A percentile compares a stretch with the other conserved stretches of the same genome.
Evolutionary conservation across 306 rosid genomes (phyloP).

Genomic region (Quercus variabilis): DNA sequence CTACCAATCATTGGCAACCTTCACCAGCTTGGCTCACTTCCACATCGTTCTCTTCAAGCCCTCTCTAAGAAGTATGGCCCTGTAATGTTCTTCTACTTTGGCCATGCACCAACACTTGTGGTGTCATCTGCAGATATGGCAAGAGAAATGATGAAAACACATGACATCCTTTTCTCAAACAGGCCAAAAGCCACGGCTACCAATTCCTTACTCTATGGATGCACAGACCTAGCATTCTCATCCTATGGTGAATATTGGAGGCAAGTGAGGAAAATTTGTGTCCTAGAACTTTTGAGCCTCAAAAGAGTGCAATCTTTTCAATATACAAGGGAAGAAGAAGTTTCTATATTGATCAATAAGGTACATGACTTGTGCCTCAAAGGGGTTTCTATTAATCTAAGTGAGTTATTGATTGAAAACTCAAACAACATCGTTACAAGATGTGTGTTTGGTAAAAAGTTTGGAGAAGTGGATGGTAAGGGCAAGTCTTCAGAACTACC

Average conservation of each 20-base stretch:
- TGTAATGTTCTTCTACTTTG: not conserved
- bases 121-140: slow-evolving; percentile 31
- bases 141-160: slow-evolving; percentile 24
- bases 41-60: slow-evolving; percentile 22
- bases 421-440: slow-evolving; percentile 2
- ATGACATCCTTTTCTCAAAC: slow-evolving; percentile 22
- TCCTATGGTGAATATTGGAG: slow-evolving; percentile 26
- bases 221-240: slow-evolving; percentile 8
- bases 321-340: slow-evolving; percentile 18
- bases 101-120: slow-evolving; percentile 15
- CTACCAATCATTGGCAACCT: slow-evolving; percentile 20
- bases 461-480: not conserved
- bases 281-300: slow-evolving; percentile 3
- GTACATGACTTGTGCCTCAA: not conserved
- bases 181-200: slow-evolving; percentile 10
- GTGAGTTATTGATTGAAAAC: not conserved
- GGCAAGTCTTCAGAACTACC: not conserved
- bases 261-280: slow-evolving; percentile 1
- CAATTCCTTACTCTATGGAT: slow-evolving; percentile 12
- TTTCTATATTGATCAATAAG: not conserved
- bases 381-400: not conserved
- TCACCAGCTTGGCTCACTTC: slow-evolving; percentile 21
- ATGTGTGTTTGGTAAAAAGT: slow-evolving; percentile 2
- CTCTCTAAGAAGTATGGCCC: slow-evolving; percentile 6
- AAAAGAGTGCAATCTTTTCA: slow-evolving; percentile 7